phyloP scores from a whole-genome alignment of 371 early-diverging fungal species.

The Blastocladiella emersonii region DNA sequence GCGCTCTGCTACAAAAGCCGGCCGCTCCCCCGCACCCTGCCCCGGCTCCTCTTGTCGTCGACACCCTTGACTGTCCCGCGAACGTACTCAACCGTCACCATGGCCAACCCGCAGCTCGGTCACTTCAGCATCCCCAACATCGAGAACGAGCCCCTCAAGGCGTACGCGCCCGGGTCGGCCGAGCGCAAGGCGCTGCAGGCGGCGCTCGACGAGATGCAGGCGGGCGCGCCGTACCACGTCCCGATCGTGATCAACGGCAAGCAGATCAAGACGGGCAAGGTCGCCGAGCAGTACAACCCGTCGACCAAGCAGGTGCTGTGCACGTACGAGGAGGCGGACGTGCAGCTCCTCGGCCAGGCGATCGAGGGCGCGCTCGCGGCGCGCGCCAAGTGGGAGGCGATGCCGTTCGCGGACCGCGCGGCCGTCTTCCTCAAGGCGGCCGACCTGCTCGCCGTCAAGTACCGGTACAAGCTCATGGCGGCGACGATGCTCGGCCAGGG shows the following conservation, averaged over 20 bases:
- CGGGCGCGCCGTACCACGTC: slow-evolving; percentile 55
- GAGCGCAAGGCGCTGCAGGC: slow-evolving; percentile 61
- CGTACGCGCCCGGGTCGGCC: slow-evolving; percentile 64
- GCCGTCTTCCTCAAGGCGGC: slow-evolving; percentile 97
- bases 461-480: slow-evolving; percentile 87
- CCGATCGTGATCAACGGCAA: slow-evolving; percentile 78
- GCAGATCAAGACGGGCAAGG: slow-evolving; percentile 50
- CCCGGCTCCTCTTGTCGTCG: no score
- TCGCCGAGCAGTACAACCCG: slow-evolving; percentile 61
- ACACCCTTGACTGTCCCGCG: no score
- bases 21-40: no score
- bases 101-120: slow-evolving; percentile 17
- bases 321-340: slow-evolving; percentile 70
- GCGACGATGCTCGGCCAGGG: slow-evolving; percentile 98
- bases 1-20: no score
- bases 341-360: slow-evolving; percentile 29
- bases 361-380: slow-evolving; percentile 81
- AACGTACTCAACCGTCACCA: background rate
- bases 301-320: slow-evolving; percentile 68
- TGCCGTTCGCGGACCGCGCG: slow-evolving; percentile 87
- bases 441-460: slow-evolving; percentile 76
- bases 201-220: slow-evolving; percentile 62
- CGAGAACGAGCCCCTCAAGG: slow-evolving; percentile 73
- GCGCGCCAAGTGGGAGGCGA: slow-evolving; percentile 75
- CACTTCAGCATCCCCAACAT: slow-evolving; percentile 51